phyloP scores from a whole-genome alignment of 2,329 filamentous ascomycete genomes.

The Tolypocladium tundrense region DNA sequence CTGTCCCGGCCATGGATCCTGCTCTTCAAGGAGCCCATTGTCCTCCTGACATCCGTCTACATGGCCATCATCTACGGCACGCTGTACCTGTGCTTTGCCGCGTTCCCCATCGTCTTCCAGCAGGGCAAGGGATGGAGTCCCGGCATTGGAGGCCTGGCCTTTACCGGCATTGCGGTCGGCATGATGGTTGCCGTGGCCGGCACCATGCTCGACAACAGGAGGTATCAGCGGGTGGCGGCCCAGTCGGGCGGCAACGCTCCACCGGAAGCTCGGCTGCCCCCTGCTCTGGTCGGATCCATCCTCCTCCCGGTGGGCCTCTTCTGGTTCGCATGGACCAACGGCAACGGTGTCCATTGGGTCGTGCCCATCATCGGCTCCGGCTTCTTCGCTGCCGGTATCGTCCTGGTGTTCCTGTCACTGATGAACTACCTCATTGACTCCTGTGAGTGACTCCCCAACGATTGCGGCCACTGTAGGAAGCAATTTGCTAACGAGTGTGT shows the following conservation, averaged over 20 bases:
- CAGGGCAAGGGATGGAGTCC: conserved; percentile 43
- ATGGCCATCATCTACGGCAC: conserved; percentile 49
- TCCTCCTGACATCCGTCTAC: conserved; percentile 53
- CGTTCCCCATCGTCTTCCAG: conserved; percentile 54
- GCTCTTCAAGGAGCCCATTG: conserved; percentile 57
- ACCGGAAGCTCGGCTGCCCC: conserved; percentile 53
- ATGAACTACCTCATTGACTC: conserved; percentile 61
- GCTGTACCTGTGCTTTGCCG: conserved; percentile 43
- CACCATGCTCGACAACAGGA: conserved; percentile 40
- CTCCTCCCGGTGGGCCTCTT: conserved; percentile 51
- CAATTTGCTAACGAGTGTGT: conserved; percentile 6
- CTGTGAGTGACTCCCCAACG: conserved; percentile 19
- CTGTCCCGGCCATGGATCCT: conserved; percentile 55
- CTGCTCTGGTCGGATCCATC: conserved; percentile 48
- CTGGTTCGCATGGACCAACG: conserved; percentile 57
- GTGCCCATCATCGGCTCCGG: conserved; percentile 34
- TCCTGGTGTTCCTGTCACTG: conserved; percentile 55
- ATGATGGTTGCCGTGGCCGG: conserved; percentile 48
- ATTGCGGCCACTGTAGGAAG: neutral
- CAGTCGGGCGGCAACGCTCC: conserved; percentile 45
- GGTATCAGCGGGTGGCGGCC: conserved; percentile 35
- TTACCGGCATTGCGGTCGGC: conserved; percentile 54
- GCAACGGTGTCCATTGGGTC: conserved; percentile 44
- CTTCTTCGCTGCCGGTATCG: conserved; percentile 45
- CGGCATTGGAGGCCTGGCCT: conserved; percentile 50